These are phyloP conservation scores for Atkinsonella hypoxylon DNA, from an alignment of 2,329 filamentous ascomycete genomes.

Conservation along the genomic window DNA sequence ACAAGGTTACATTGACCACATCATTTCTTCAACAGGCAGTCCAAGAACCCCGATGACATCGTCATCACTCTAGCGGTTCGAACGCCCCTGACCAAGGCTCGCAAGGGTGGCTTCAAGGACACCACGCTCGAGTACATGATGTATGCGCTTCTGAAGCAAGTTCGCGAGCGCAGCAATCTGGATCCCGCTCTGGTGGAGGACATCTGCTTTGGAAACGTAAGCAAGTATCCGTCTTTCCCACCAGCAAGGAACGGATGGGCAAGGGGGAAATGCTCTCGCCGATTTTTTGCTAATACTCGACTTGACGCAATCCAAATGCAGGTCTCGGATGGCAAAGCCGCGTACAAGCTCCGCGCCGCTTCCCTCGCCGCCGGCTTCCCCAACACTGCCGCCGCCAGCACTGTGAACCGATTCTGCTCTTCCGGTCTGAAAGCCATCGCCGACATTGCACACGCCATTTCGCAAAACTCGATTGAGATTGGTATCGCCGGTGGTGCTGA, in stretches of 20 bases:
- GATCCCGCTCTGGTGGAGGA: slow-evolving; percentile 78
- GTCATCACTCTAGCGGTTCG: slow-evolving; percentile 90
- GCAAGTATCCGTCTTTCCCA: not conserved
- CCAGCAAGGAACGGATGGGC: no score
- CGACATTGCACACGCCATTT: slow-evolving; percentile 85
- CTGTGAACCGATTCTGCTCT: slow-evolving; percentile 93
- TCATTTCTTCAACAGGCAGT: slow-evolving; percentile 44
- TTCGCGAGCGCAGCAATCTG: slow-evolving; percentile 58
- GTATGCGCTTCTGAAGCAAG: slow-evolving; percentile 70
- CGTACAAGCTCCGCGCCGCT: slow-evolving; percentile 84
- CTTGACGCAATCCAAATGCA: no score
- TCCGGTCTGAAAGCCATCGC: slow-evolving; percentile 92
- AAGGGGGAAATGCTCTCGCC: no score
- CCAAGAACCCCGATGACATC: slow-evolving; percentile 90
- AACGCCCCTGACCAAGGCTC: slow-evolving; percentile 77
- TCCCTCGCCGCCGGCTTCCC: slow-evolving; percentile 87
- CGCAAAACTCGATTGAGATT: slow-evolving; percentile 67
- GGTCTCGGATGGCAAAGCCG: slow-evolving; percentile 75
- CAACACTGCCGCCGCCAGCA: slow-evolving; percentile 70
- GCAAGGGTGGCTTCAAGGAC: slow-evolving; percentile 93
- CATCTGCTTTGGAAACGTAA: slow-evolving; percentile 82
- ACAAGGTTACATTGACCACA: not conserved
- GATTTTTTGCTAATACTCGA: no score
- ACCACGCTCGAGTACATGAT: slow-evolving; percentile 78
- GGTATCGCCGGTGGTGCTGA: slow-evolving; percentile 85